phyloP scores from a whole-genome alignment of 75 land plant genomes.

The Pinus albicaulis region DNA sequence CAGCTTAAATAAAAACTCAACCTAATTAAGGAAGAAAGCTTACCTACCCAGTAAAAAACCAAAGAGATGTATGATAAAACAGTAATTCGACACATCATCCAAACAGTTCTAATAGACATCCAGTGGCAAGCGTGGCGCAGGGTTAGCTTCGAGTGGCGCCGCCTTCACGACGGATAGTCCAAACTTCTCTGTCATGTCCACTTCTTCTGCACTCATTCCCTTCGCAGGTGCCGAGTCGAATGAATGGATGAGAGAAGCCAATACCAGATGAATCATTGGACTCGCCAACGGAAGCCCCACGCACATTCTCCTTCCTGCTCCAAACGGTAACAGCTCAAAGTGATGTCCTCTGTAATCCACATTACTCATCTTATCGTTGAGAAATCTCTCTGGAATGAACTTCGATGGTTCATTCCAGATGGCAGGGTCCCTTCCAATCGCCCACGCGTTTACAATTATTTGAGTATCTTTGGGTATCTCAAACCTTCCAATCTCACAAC shows the following conservation, averaged over 20 bases:
- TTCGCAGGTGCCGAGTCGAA: conserved; percentile 53
- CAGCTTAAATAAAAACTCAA: too few species aligned
- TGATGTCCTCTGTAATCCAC: conserved; percentile 30
- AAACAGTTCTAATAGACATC: too few species aligned
- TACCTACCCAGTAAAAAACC: too few species aligned
- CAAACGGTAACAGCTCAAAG: conserved; percentile 63
- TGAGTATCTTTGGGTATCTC: too few species aligned
- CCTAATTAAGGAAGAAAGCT: too few species aligned
- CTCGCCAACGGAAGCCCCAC: conserved; percentile 54
- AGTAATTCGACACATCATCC: too few species aligned
- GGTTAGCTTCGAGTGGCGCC: conserved; percentile 14
- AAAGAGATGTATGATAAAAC: too few species aligned
- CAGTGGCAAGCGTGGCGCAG: too few species aligned
- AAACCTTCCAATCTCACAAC: too few species aligned
- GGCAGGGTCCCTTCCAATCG: too few species aligned
- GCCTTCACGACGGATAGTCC: conserved; percentile 50
- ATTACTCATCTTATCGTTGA: not conserved
- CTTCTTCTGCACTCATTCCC: conserved; percentile 34
- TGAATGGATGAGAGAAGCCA: conserved; percentile 52
- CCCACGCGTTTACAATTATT: too few species aligned
- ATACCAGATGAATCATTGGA: conserved; percentile 37
- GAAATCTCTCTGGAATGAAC: not conserved
- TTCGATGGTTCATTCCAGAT: not conserved
- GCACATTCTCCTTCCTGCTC: conserved; percentile 65
- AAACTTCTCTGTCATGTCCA: conserved; percentile 70